Percentiles rank a stretch among this genome's conserved stretches.
Evolutionary conservation across 2,329 filamentous ascomycete species (phyloP).

Genomic region (Ampelomyces quisqualis): DNA sequence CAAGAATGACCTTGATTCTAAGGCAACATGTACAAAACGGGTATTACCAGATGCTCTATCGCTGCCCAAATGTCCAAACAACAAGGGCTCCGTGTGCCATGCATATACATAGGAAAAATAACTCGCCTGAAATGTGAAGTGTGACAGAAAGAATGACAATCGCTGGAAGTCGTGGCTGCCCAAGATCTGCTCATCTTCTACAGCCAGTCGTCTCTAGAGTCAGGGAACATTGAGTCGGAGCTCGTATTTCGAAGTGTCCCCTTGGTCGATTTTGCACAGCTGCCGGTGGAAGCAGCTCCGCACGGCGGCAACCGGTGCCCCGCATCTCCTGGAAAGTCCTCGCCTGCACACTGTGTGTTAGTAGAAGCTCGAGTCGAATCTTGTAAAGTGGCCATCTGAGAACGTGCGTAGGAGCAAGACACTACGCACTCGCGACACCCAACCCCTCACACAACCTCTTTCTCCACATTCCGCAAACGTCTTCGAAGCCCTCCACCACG

Average conservation of each 20-base stretch:
- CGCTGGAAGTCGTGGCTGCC: background rate
- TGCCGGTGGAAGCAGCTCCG: background rate
- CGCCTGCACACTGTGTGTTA: background rate
- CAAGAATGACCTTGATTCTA: background rate
- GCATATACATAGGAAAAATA: constrained; percentile 6
- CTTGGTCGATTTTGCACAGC: background rate
- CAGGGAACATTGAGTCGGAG: constrained; percentile 11
- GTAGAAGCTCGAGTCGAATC: background rate
- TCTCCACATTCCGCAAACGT: constrained; percentile 83
- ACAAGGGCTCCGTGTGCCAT: constrained; percentile 9
- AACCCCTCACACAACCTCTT: constrained; percentile 62
- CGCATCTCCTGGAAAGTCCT: background rate
- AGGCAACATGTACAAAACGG: constrained; percentile 12
- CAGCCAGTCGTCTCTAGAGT: constrained; percentile 6
- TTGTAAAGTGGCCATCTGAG: background rate
- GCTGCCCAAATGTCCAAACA: constrained; percentile 1
- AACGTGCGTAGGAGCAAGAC: background rate
- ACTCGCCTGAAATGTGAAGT: background rate
- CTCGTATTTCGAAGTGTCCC: constrained; percentile 1
- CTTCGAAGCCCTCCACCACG: constrained; percentile 89
- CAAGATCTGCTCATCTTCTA: background rate
- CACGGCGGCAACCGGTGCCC: constrained; percentile 4
- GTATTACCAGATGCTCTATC: constrained; percentile 18
- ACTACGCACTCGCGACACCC: constrained; percentile 41
- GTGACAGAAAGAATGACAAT: background rate